phyloP scores from a whole-genome alignment of 2,329 filamentous ascomycete species.

The Cladophialophora yegresii region DNA sequence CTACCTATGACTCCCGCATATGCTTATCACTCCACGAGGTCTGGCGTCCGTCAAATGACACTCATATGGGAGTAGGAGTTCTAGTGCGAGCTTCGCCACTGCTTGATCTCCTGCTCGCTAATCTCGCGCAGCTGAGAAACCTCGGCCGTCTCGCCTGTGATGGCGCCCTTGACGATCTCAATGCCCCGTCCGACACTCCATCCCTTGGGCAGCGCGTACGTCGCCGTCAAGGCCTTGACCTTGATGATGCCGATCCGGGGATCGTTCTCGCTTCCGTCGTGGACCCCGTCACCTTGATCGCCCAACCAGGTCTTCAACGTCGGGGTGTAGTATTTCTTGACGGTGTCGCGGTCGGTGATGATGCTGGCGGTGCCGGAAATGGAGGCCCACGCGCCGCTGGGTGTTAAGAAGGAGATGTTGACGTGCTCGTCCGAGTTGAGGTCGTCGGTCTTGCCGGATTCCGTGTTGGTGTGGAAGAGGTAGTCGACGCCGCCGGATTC shows the following conservation, averaged over 20 bases:
- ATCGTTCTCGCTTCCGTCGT: conserved; percentile 79
- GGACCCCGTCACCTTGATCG: conserved; percentile 77
- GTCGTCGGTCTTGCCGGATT: conserved; percentile 84
- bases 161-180: conserved; percentile 73
- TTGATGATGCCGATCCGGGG: conserved; percentile 80
- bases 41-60: not conserved
- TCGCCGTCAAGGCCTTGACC: conserved; percentile 70
- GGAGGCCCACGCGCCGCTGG: conserved; percentile 80
- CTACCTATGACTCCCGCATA: not conserved
- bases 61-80: not conserved
- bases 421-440: conserved; percentile 70
- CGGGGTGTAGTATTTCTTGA: conserved; percentile 75
- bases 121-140: conserved; percentile 79
- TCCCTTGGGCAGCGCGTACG: conserved; percentile 67
- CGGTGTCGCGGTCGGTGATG: conserved; percentile 66
- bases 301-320: conserved; percentile 81
- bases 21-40: not conserved
- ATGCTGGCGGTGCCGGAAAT: conserved; percentile 73
- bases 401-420: conserved; percentile 79
- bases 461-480: conserved; percentile 88
- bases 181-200: conserved; percentile 65
- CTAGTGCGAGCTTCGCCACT: conserved; percentile 24
- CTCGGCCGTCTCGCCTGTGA: conserved; percentile 69
- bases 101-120: conserved; percentile 61
- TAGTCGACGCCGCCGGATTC: conserved; percentile 77